Evolutionary conservation across 768 basidiomycete species (phyloP).

Genomic region (Leccinum truebloodii): DNA sequence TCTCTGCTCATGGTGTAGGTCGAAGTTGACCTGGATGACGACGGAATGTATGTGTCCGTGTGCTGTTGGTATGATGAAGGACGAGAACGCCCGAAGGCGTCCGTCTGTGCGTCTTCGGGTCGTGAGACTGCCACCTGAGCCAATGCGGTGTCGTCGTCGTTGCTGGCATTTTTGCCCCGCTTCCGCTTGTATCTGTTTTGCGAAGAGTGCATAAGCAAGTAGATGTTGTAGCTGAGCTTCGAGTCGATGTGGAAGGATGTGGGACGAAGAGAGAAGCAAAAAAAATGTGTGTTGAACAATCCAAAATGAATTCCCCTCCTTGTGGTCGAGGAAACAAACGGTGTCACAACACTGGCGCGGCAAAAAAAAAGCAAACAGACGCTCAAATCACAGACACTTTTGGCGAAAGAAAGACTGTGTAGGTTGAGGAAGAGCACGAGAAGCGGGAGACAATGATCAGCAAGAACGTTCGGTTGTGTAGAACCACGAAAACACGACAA

Average conservation of each 20-base stretch:
- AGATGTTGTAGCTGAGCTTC: slow-evolving; percentile 19
- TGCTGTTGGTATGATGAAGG: slow-evolving; percentile 40
- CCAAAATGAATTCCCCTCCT: slow-evolving; percentile 26
- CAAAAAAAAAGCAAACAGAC: slow-evolving; percentile 34
- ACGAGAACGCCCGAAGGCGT: slow-evolving; percentile 55
- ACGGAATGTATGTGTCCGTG: slow-evolving; percentile 48
- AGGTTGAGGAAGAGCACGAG: slow-evolving; percentile 19
- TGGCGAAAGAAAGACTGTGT: slow-evolving; percentile 18
- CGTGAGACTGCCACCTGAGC: slow-evolving; percentile 45
- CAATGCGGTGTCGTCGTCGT: slow-evolving; percentile 44
- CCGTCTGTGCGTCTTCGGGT: slow-evolving; percentile 51
- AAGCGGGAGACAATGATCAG: slow-evolving; percentile 22
- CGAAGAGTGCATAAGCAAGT: slow-evolving; percentile 38
- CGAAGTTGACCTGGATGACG: slow-evolving; percentile 44
- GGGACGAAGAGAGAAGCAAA: slow-evolving; percentile 22
- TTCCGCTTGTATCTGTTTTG: slow-evolving; percentile 50
- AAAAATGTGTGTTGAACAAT: slow-evolving; percentile 33
- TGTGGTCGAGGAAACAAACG: slow-evolving; percentile 25
- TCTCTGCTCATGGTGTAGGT: slow-evolving; percentile 53
- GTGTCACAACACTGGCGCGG: slow-evolving; percentile 16
- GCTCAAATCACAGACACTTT: slow-evolving; percentile 33
- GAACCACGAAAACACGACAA: slow-evolving; percentile 25
- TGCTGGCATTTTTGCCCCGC: slow-evolving; percentile 51
- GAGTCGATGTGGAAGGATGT: slow-evolving; percentile 22
- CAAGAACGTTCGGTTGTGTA: slow-evolving; percentile 19